These are phyloP conservation scores for Nemania sp. DNA, from an alignment of 2,329 filamentous ascomycete species.

Conservation along the genomic window DNA sequence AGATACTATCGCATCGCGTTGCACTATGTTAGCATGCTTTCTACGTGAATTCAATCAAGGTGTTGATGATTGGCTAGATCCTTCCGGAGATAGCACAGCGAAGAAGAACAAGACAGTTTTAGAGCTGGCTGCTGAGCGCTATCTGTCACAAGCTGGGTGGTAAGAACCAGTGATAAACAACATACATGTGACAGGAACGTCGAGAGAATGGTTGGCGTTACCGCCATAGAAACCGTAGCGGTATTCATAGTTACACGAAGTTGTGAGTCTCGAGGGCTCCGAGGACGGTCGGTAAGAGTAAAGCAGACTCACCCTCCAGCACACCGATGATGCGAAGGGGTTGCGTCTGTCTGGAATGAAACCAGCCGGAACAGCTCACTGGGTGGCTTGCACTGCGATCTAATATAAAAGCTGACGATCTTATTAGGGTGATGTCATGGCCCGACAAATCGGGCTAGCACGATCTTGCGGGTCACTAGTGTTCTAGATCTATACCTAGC, in stretches of 20 bases:
- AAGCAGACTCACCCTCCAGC: background rate
- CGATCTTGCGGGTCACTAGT: slow-evolving; percentile 6
- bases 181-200: slow-evolving; percentile 85
- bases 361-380: slow-evolving; percentile 5
- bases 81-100: background rate
- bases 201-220: slow-evolving; percentile 84
- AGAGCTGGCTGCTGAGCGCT: background rate
- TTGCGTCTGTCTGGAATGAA: background rate
- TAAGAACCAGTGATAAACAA: slow-evolving; percentile 23
- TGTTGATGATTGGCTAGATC: too few species aligned
- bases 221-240: slow-evolving; percentile 76
- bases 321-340: background rate
- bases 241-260: slow-evolving; percentile 61
- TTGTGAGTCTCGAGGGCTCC: slow-evolving; percentile 4
- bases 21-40: too few species aligned
- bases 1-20: slow-evolving; percentile 67
- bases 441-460: slow-evolving; percentile 16
- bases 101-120: background rate
- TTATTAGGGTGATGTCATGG: slow-evolving; percentile 24
- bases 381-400: slow-evolving; percentile 1
- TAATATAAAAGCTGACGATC: slow-evolving; percentile 20
- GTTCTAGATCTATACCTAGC: too few species aligned
- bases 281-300: background rate
- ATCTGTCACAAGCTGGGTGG: background rate
- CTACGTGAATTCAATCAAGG: too few species aligned